Percentiles rank a stretch among this genome's conserved stretches.
phyloP scores from a whole-genome alignment of 2,329 filamentous ascomycete genomes.

The Fusarium camptoceras region DNA sequence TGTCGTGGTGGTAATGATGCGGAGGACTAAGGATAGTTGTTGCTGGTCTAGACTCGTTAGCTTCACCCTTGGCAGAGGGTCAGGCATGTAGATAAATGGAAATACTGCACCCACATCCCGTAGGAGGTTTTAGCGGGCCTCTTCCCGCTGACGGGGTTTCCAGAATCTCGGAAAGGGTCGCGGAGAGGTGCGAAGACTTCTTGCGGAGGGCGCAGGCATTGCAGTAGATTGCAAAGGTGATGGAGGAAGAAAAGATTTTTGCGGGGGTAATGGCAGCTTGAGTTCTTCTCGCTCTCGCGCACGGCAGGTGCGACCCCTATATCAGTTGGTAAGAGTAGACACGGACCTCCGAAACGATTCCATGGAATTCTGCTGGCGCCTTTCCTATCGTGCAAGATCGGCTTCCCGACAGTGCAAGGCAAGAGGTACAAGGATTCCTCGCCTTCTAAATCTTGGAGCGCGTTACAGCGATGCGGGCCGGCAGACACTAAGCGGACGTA shows the following conservation, averaged over 20 bases:
- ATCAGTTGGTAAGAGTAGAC: too few species aligned
- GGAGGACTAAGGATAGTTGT: background rate
- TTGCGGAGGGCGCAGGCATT: accelerated
- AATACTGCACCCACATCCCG: too few species aligned
- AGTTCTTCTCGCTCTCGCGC: background rate
- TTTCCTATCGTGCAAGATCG: accelerated
- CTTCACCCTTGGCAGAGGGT: too few species aligned
- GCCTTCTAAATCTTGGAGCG: accelerated
- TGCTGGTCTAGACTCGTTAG: background rate
- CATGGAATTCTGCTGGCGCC: accelerated
- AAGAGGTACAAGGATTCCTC: accelerated
- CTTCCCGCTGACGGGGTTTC: too few species aligned
- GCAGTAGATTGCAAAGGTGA: background rate
- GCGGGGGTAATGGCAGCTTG: background rate
- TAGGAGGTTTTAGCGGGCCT: too few species aligned
- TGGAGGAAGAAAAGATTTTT: background rate
- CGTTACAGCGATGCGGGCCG: accelerated
- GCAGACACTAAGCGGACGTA: background rate
- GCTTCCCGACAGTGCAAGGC: background rate
- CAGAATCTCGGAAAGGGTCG: too few species aligned
- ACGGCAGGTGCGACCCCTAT: background rate
- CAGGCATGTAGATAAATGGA: too few species aligned
- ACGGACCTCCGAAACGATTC: background rate
- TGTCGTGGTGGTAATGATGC: background rate
- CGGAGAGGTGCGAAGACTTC: too few species aligned